These are phyloP conservation scores for Termitomyces sp. DNA, from an alignment of 768 basidiomycete species.

Conservation along the genomic window DNA sequence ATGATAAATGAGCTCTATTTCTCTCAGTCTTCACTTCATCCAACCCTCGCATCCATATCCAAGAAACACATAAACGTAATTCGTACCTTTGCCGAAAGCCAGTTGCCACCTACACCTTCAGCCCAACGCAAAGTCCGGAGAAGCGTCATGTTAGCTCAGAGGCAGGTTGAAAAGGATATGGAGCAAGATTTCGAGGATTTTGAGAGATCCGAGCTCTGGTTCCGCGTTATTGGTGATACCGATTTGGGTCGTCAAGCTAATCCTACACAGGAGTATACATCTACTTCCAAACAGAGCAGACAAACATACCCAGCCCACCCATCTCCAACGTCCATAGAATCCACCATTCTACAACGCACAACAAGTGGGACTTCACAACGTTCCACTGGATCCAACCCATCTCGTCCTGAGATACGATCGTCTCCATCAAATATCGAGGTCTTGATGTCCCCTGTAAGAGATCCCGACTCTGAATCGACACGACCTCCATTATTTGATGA, in stretches of 20 bases:
- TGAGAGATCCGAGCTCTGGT: constrained; percentile 86
- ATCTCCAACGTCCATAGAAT: constrained; percentile 19
- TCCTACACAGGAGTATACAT: not conserved
- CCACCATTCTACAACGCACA: constrained; percentile 41
- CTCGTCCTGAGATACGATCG: constrained; percentile 22
- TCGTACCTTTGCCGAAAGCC: constrained; percentile 57
- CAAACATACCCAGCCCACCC: constrained; percentile 15
- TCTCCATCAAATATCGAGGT: constrained; percentile 70
- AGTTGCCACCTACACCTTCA: constrained; percentile 40
- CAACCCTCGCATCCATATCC: constrained; percentile 61
- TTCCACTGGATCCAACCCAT: constrained; percentile 28
- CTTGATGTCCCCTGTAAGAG: constrained; percentile 71
- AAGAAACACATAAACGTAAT: constrained; percentile 72
- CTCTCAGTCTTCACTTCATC: constrained; percentile 53
- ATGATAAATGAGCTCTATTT: constrained; percentile 92
- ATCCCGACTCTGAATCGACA: constrained; percentile 48
- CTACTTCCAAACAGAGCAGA: constrained; percentile 16
- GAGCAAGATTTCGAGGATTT: constrained; percentile 91
- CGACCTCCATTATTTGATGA: constrained; percentile 82
- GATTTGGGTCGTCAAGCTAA: constrained; percentile 33
- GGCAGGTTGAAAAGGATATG: constrained; percentile 86
- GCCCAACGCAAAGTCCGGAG: constrained; percentile 61
- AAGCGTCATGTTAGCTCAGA: constrained; percentile 82
- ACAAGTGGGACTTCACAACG: constrained; percentile 38
- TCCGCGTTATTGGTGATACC: constrained; percentile 78